Conservation (phyloP, 805 yeast species). For the Pichia californica region DNA sequence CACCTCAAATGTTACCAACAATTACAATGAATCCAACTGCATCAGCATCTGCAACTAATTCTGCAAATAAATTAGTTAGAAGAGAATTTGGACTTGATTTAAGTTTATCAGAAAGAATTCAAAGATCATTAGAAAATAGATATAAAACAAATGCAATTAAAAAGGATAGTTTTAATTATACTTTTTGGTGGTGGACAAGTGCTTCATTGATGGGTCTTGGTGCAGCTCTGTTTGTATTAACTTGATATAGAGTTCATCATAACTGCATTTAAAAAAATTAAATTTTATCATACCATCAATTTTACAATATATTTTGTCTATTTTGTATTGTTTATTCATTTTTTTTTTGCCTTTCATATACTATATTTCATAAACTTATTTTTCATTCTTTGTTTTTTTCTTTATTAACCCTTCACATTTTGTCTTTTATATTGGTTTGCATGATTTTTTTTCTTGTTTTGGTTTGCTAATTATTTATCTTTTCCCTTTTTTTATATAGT, state of each 20-base stretch:
- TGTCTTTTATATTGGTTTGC: not conserved
- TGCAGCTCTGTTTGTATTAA: conserved; percentile 22
- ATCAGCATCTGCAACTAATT: conserved; percentile 16
- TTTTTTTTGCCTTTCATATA: no score
- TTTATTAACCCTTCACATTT: no score
- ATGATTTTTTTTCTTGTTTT: not conserved
- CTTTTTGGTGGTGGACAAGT: conserved; percentile 51
- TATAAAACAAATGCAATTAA: conserved; percentile 68
- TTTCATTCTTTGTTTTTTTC: no score
- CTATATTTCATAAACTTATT: no score
- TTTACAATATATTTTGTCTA: no score
- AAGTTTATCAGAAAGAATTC: conserved; percentile 38
- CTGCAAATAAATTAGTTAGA: conserved; percentile 4
- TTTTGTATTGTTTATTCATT: no score
- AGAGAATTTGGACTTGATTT: conserved; percentile 20
- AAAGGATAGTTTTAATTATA: conserved; percentile 33
- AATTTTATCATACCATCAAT: no score
- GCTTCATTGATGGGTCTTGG: conserved; percentile 34
- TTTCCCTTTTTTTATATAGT: not conserved
- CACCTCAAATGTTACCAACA: conserved; percentile 96
- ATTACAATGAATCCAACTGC: conserved; percentile 79
- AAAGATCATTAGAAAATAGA: conserved; percentile 74
- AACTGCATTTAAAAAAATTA: not conserved
- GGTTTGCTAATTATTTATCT: not conserved
- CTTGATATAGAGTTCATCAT: conserved; percentile 6